phyloP scores from a whole-genome alignment of 2,329 filamentous ascomycete genomes.

The Sporothrix humicola region DNA sequence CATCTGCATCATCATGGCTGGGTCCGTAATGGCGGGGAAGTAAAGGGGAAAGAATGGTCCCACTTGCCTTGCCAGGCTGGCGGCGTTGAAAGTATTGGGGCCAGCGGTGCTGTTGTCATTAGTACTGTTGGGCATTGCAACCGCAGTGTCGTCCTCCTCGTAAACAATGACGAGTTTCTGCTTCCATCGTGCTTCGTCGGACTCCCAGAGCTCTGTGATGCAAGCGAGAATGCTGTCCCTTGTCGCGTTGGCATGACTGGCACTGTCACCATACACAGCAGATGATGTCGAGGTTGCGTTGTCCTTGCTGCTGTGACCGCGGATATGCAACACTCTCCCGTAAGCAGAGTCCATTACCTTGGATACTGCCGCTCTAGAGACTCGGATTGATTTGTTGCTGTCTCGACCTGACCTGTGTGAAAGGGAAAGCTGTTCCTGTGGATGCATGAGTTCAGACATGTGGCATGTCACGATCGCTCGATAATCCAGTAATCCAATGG shows the following conservation, averaged over 20 bases:
- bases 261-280: no score
- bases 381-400: not conserved
- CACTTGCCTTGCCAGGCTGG: not conserved
- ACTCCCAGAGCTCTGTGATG: not conserved
- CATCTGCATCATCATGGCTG: not conserved
- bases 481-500: slow-evolving; percentile 10
- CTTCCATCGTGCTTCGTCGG: not conserved
- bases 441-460: slow-evolving; percentile 1
- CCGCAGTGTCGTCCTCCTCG: not conserved
- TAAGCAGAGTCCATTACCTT: not conserved
- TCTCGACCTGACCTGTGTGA: not conserved
- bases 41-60: not conserved
- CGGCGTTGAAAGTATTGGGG: no score
- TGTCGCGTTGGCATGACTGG: no score
- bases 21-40: not conserved
- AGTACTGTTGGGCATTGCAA: not conserved
- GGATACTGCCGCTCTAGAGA: not conserved
- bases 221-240: not conserved
- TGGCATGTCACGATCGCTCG: not conserved
- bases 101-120: not conserved
- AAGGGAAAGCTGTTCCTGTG: no score
- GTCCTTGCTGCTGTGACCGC: not conserved
- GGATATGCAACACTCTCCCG: slow-evolving; percentile 10
- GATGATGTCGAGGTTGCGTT: no score
- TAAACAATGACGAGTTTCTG: slow-evolving; percentile 11